Base-by-base conservation (phyloP, 2,329 filamentous ascomycete genomes). In the Neofusicoccum sp. region DNA sequence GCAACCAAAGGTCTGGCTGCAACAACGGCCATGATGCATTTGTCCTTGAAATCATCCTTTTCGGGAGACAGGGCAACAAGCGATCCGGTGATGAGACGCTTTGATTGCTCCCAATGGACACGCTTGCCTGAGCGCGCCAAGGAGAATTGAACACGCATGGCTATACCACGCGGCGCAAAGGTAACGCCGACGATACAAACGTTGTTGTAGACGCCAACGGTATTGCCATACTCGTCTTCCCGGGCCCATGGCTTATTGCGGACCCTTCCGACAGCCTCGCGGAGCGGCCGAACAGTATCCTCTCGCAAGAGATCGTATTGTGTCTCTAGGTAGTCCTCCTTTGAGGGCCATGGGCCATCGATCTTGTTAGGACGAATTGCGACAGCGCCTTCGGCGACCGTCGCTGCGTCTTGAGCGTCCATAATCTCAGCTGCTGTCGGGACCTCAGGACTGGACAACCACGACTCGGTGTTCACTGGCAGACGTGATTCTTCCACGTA, bases 301-400 rank as follows among this genome's bases (percentile, higher is more conserved):
- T 91, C 89, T 2, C 92, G 83, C 6, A 91, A 79, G 1, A 96
- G 82, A 3, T 85, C 79, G 69, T 95, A 96, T 53, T 96, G 90
- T 0, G 85, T 82, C 33, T 84, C 78, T 0, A 96, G 78, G 61
- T 96, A 96, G 0, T 81, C 78, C 1, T 85, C 80, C 47, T 84
- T 87, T 4, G 79, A 84, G 0, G 74, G 64, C 79, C 87, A 93
- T 0, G 86, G 77, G 0, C 79, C 78, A 0, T 82, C 61, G 6
- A 69, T 58, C 63, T 65, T 67, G 70, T 75, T 70, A 9, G 68
- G 68, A 2, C 57, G 36, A n/a, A 45, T n/a, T 4, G 61, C 44
- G n/a, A 54, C 24, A 14, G 33, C 6, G 3, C n/a, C 34, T 16
- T 41, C n/a, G n/a, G 34, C 3, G n/a, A 33, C 9, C 3, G 12